Percentiles rank a stretch among this genome's conserved stretches.
Evolutionary conservation across 768 basidiomycete species (phyloP).

Genomic region (Trametes gibbosa): DNA sequence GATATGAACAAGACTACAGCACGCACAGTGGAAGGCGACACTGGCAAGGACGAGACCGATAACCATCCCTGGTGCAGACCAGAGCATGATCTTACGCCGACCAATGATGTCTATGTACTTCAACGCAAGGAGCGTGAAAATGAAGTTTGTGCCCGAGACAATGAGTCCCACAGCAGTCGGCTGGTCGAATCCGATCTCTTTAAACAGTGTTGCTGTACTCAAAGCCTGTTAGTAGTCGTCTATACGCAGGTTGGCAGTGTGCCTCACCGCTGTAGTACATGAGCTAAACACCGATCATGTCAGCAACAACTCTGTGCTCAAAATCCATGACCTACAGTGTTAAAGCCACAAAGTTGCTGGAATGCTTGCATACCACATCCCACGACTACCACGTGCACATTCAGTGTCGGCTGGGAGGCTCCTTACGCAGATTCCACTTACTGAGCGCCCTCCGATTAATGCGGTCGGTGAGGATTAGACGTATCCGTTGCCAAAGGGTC

Average conservation of each 20-base stretch:
- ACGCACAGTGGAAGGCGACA: constrained; percentile 65
- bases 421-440: constrained; percentile 33
- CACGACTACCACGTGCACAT: constrained; percentile 31
- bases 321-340: constrained; percentile 50
- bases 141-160: constrained; percentile 74
- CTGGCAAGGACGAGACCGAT: constrained; percentile 61
- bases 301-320: no score
- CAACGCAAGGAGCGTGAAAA: constrained; percentile 74
- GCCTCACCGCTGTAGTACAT: constrained; percentile 30
- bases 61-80: constrained; percentile 71
- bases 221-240: neutral
- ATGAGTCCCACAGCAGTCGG: constrained; percentile 80
- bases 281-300: constrained; percentile 3
- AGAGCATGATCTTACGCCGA: constrained; percentile 66
- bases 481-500: constrained; percentile 53
- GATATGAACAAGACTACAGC: neutral
- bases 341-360: constrained; percentile 85
- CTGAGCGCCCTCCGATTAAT: constrained; percentile 69
- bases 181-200: constrained; percentile 77
- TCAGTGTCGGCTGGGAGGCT: neutral
- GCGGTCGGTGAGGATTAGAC: constrained; percentile 52
- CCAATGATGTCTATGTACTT: constrained; percentile 73
- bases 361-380: constrained; percentile 80
- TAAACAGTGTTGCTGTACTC: constrained; percentile 74
- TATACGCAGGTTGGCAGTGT: neutral